phyloP scores from a whole-genome alignment of 2,329 filamentous ascomycete species.

The Capronia epimyces region DNA sequence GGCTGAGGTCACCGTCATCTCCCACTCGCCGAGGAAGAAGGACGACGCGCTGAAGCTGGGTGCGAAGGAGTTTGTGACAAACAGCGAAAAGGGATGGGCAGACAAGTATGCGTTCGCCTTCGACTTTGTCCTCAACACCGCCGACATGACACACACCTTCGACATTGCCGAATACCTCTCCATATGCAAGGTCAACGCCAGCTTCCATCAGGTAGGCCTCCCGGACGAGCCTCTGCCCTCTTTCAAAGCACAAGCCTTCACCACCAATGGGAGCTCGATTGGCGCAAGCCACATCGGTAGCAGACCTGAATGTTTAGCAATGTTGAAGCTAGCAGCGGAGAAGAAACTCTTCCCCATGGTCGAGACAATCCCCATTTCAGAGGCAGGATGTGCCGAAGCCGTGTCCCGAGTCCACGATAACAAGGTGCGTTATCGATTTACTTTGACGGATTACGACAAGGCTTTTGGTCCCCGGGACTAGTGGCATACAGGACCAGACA shows the following conservation, averaged over 20 bases:
- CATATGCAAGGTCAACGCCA: constrained; percentile 49
- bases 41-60: constrained; percentile 56
- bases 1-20: constrained; percentile 58
- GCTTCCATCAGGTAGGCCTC: constrained; percentile 56
- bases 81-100: constrained; percentile 54
- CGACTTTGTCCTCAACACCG: constrained; percentile 67
- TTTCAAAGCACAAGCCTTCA: constrained; percentile 68
- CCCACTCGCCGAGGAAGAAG: constrained; percentile 55
- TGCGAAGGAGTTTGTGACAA: constrained; percentile 56
- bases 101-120: constrained; percentile 51
- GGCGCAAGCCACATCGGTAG: constrained; percentile 66
- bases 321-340: constrained; percentile 66
- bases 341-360: constrained; percentile 66
- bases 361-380: constrained; percentile 65
- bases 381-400: constrained; percentile 63
- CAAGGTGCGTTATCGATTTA: constrained; percentile 67
- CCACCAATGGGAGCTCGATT: constrained; percentile 67
- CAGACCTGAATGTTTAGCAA: constrained; percentile 63
- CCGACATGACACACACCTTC: constrained; percentile 66
- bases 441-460: constrained; percentile 56
- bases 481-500: background rate
- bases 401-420: constrained; percentile 65
- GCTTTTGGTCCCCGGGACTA: constrained; percentile 48
- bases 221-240: constrained; percentile 62
- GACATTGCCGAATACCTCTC: constrained; percentile 50